Conservation (phyloP, 148 eudicot genomes). For the Nepenthes mirabilis region DNA sequence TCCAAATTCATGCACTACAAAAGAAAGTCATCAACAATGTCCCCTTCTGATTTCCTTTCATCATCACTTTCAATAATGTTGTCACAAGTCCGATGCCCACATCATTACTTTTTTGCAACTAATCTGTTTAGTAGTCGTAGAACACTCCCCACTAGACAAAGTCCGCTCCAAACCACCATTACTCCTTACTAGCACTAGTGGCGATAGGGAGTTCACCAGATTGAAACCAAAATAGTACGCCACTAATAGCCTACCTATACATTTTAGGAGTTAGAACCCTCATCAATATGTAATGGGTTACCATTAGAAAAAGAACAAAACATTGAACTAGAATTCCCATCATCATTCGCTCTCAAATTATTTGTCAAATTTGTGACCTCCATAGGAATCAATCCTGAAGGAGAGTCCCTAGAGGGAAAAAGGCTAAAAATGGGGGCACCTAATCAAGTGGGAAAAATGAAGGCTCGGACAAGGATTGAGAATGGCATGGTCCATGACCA, state of each 20-base stretch:
- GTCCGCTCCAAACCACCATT: slow-evolving; percentile 22
- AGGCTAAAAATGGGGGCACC: slow-evolving; percentile 79
- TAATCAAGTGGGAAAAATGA: slow-evolving; percentile 62
- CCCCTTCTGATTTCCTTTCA: slow-evolving; percentile 57
- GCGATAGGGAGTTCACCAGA: slow-evolving; percentile 46
- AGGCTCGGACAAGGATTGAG: slow-evolving; percentile 74
- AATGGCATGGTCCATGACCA: slow-evolving; percentile 46
- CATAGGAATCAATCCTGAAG: slow-evolving; percentile 18
- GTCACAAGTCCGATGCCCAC: slow-evolving; percentile 47
- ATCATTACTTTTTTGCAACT: slow-evolving; percentile 49
- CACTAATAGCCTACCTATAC: slow-evolving; percentile 80
- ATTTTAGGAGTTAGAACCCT: slow-evolving; percentile 76
- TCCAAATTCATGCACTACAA: slow-evolving; percentile 83
- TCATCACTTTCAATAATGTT: slow-evolving; percentile 23
- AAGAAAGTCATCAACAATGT: slow-evolving; percentile 61
- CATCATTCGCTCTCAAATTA: slow-evolving; percentile 41
- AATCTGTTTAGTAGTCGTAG: slow-evolving; percentile 37
- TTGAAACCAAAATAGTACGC: slow-evolving; percentile 70
- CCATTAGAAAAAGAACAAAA: slow-evolving; percentile 15
- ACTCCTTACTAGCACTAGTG: slow-evolving; percentile 23
- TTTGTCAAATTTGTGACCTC: slow-evolving; percentile 4
- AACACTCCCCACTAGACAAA: slow-evolving; percentile 28
- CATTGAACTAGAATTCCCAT: slow-evolving; percentile 27
- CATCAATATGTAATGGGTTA: slow-evolving; percentile 29
- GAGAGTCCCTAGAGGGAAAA: slow-evolving; percentile 36